These are phyloP conservation scores for Schizonepeta tenuifolia DNA, from an alignment of 257 asterid genomes.

Conservation along the genomic window DNA sequence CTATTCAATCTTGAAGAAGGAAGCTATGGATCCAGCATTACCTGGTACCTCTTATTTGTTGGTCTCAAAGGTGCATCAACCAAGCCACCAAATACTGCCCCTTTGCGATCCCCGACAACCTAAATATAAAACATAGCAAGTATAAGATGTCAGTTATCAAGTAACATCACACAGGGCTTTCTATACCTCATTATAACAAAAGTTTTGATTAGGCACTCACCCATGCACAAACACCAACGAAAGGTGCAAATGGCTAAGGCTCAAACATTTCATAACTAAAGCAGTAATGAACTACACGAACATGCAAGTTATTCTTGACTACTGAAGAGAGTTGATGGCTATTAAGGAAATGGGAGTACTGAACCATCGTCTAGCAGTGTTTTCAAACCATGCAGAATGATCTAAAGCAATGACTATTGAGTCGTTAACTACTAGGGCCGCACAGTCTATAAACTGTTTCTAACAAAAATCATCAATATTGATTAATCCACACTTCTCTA, in stretches of 20 bases:
- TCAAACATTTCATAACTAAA: background rate
- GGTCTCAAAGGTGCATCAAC: slow-evolving; percentile 92
- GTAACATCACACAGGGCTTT: background rate
- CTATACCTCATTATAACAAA: background rate
- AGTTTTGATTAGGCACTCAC: background rate
- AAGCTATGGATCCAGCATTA: slow-evolving; percentile 34
- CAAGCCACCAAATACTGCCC: slow-evolving; percentile 92
- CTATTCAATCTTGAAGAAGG: background rate
- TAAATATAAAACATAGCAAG: slow-evolving; percentile 33
- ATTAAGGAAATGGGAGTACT: slow-evolving; percentile 1
- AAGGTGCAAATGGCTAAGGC: background rate
- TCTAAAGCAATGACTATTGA: background rate
- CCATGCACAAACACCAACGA: background rate
- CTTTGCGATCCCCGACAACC: slow-evolving; percentile 94
- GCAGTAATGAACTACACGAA: background rate
- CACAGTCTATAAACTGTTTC: background rate
- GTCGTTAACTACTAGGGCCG: background rate
- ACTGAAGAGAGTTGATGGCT: background rate
- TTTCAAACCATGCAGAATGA: background rate
- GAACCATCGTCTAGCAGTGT: background rate
- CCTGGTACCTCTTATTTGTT: slow-evolving; percentile 84
- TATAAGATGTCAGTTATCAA: background rate
- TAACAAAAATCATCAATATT: background rate
- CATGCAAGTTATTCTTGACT: background rate
- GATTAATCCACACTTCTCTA: background rate